Evolutionary conservation across 352 stramenopile genomes (phyloP), one percentile per base, ranked within the genome.

Genomic region (Globisporangium parvum): DNA sequence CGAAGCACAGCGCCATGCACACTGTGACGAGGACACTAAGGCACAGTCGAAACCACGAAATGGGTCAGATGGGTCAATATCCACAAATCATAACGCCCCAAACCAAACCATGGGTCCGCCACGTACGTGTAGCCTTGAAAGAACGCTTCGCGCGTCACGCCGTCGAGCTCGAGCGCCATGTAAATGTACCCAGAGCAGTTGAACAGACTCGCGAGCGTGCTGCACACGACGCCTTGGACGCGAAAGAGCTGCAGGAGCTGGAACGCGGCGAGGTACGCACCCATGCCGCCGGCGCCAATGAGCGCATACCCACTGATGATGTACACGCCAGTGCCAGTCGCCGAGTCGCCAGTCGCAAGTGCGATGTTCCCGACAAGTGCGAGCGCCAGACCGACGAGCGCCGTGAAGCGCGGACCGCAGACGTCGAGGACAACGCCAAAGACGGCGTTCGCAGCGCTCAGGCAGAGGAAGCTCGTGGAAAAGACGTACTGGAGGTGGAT

Each of bases 101-200:
- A 21, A 37, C 9, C 21, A 59, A 49, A n/a, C n/a, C 20, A 53
- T 10, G 31, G 26, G 26, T 31, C 14, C 15, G 17, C 1, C 31
- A 44, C 62, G 45, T 77, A 93, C 83, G 77, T 71, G 53, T 90
- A 91, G 3, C 56, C 44, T 4, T 57, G 60, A 40, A 93, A 93
- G 61, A 93, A 91, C 0, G 45, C 47, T 15, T 45, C 31, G 1
- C 79, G 75, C 9, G 69, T 73, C 41, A 89, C 60, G 9, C 66
- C 67, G 21, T 75, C 62, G n/a, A 84, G 39, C 57, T 87, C 69
- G 33, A 93, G 70, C 18, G 88, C 55, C 83, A 93, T 91, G 59
- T 90, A 93, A n/a, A 93, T 59, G 52, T 91, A 93, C 2, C 83
- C 80, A 4, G 80, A 93, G 24, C 80, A 89, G 48, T 93, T 93